Evolutionary conservation across 805 yeast species (phyloP), one percentile per base, ranked within the genome.

Genomic region (Yamadazyma phyllophila): DNA sequence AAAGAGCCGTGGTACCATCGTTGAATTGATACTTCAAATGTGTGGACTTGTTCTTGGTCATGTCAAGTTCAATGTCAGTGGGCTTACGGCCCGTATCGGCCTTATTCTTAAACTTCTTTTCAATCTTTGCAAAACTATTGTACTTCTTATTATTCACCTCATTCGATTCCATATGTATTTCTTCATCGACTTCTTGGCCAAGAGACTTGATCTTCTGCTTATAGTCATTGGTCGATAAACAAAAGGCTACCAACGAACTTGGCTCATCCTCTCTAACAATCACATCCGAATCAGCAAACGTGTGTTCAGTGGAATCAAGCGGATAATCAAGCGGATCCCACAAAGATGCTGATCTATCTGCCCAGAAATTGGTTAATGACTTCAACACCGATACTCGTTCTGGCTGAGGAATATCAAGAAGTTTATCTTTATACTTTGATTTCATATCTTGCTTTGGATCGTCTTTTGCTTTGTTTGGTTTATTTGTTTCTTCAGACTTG

Each of bases 241-340:
- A 92, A 57, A 94, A 91, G 0, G 98, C 96, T 51, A 95, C 88
- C 48, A 94, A 67, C 0, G 98, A 91, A 56, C 95, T 85, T 8
- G 98, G 99, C 61, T 94, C 99, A 62, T 89, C 97, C 57, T 94
- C 99, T 41, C 99, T 72, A 8, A 94, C 92, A 47, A 94, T 83
- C 15, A 94, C 96, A 62, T 88, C 89, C 7, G 96, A 88, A 59
- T 95, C 98, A 14, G 88, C 89, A 70, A 94, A 94, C 1, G 92
- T 80, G 61, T 94, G 98, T 59, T 94, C 98, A 0, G 85, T 77
- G 0, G 90, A 77, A 34, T 68, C 76, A 44, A 91, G 71, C 1
- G 98, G 96, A 63, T 90, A 91, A 14, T 80, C 84, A 29, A 94
- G 70, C 0, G 97, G 96, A 53, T 88, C 90, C 98, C 98, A 95